These are phyloP conservation scores for Excoecaria cochinchinensis DNA, from an alignment of 345 rosid species.

Conservation along the genomic window DNA sequence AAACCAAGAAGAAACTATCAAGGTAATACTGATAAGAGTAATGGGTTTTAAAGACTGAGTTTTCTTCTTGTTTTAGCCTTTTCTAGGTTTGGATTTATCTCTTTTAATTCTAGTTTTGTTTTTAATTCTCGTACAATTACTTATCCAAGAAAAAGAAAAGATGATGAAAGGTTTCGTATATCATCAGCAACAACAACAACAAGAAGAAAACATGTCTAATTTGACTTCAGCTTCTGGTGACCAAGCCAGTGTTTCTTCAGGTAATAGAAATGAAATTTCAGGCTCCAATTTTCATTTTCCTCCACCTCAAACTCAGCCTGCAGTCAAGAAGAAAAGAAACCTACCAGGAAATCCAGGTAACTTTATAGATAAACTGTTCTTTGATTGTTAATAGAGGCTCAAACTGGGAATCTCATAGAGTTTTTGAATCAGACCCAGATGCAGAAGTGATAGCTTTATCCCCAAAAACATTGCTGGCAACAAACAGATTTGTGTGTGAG, in stretches of 20 bases:
- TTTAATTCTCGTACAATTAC: slow-evolving; percentile 18
- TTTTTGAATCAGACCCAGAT: slow-evolving; percentile 60
- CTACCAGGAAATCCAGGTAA: slow-evolving; percentile 93
- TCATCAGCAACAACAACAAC: slow-evolving; percentile 39
- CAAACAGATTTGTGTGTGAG: slow-evolving; percentile 81
- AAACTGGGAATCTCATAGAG: too few relatives aligned
- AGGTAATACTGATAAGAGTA: neutral
- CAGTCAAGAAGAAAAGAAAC: slow-evolving; percentile 72
- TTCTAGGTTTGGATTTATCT: slow-evolving; percentile 13
- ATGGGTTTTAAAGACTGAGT: neutral
- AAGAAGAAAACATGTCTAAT: slow-evolving; percentile 82
- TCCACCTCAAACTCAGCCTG: slow-evolving; percentile 44
- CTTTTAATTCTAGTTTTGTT: neutral
- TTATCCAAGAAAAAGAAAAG: slow-evolving; percentile 17
- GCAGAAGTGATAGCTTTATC: slow-evolving; percentile 85
- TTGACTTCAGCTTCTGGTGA: slow-evolving; percentile 77
- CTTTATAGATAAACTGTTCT: too few relatives aligned
- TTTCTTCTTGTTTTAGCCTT: neutral
- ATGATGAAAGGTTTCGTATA: slow-evolving; percentile 55
- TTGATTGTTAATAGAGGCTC: too few relatives aligned
- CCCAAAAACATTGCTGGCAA: slow-evolving; percentile 71
- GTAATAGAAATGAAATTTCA: slow-evolving; percentile 49
- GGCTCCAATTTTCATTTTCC: slow-evolving; percentile 38
- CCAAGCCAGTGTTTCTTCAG: slow-evolving; percentile 80
- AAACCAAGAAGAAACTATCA: slow-evolving; percentile 43